phyloP scores from a whole-genome alignment of 345 rosid species.

The Salix purpurea region DNA sequence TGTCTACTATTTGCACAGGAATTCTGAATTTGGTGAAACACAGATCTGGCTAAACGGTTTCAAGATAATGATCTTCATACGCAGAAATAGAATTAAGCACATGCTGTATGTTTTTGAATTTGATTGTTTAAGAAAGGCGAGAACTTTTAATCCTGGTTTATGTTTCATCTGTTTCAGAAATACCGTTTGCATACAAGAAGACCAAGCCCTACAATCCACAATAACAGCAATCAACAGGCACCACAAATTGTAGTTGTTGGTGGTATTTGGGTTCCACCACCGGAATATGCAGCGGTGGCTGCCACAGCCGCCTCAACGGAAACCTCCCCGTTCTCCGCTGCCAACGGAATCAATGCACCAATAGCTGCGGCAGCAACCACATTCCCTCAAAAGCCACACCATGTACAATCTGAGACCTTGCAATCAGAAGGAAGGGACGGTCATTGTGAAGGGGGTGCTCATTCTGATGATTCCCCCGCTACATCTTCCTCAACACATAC shows the following conservation, averaged over 20 bases:
- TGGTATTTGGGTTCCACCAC: conserved; percentile 81
- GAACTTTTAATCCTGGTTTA: not conserved
- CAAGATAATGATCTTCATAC: not conserved
- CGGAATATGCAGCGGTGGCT: conserved; percentile 48
- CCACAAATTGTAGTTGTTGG: conserved; percentile 90
- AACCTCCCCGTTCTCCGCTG: conserved; percentile 11
- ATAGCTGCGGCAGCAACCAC: conserved; percentile 29
- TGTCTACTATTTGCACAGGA: not conserved
- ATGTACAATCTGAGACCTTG: conserved; percentile 19
- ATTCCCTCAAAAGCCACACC: conserved; percentile 5
- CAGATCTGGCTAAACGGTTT: not conserved
- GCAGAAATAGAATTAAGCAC: not conserved
- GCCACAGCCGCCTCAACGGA: conserved; percentile 26
- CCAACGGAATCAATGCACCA: conserved; percentile 43
- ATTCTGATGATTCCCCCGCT: conserved; percentile 46
- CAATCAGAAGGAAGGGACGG: conserved; percentile 48
- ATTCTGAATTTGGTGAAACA: not conserved
- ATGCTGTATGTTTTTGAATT: not conserved
- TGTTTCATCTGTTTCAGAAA: conserved; percentile 46
- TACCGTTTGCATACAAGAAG: conserved; percentile 86
- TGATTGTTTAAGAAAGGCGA: too few relatives aligned
- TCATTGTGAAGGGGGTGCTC: conserved; percentile 33
- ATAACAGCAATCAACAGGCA: conserved; percentile 39
- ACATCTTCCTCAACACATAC: conserved; percentile 71
- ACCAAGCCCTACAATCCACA: conserved; percentile 48